These are phyloP conservation scores for Sclerotinia subarctica DNA, from an alignment of 2,329 filamentous ascomycete genomes.

Conservation along the genomic window DNA sequence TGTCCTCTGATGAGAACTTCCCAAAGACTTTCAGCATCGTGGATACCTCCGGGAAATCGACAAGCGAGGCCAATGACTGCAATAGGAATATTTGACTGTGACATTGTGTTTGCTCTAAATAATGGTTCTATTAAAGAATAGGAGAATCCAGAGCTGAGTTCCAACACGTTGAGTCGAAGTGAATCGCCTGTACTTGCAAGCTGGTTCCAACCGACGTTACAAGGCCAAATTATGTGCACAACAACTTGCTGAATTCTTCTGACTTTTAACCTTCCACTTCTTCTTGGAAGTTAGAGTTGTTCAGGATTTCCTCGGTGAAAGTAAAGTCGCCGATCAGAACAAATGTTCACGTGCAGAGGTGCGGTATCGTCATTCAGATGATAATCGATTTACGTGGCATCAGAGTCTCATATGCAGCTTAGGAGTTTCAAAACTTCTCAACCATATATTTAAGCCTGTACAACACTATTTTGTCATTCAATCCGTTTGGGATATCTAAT, in stretches of 20 bases:
- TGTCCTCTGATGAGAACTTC: constrained; percentile 64
- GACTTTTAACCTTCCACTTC: background rate
- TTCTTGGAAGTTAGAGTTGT: background rate
- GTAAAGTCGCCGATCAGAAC: background rate
- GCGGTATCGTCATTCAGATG: background rate
- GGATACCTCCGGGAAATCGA: background rate
- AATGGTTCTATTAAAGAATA: background rate
- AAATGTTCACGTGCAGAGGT: background rate
- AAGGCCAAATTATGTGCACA: background rate
- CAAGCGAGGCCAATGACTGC: constrained; percentile 1
- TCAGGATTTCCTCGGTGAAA: background rate
- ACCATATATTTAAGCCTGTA: background rate
- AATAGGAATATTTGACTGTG: constrained; percentile 25
- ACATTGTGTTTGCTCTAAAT: constrained; percentile 25
- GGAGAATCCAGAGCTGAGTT: background rate
- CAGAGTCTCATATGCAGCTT: background rate
- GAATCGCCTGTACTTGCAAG: background rate
- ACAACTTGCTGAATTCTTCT: background rate
- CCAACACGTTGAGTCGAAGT: background rate
- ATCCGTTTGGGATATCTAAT: background rate
- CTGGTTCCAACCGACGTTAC: background rate
- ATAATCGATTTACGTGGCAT: background rate
- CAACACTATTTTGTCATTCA: background rate
- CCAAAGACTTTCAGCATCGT: constrained; percentile 34
- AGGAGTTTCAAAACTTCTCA: background rate